Evolutionary conservation across 768 basidiomycete species (phyloP).

Genomic region (Phlebiopsis gigantea): DNA sequence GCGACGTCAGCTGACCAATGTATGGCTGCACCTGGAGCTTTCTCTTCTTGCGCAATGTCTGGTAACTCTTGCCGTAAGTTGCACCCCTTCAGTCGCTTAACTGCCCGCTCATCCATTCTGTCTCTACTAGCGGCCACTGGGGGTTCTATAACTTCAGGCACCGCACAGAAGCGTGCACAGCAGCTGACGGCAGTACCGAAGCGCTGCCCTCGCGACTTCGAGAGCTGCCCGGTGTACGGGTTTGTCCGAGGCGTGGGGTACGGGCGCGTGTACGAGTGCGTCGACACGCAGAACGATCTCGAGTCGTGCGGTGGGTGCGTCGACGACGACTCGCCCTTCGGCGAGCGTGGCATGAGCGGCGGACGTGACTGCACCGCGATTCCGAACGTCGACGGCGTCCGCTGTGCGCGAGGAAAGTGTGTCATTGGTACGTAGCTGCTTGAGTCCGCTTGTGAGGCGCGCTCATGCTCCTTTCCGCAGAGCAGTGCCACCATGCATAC

Average conservation of each 20-base stretch:
- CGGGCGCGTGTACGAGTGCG: constrained; percentile 15
- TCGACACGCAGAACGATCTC: constrained; percentile 18
- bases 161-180: neutral
- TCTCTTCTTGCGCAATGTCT: constrained; percentile 9
- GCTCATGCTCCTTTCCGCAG: neutral
- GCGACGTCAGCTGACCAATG: constrained; percentile 12
- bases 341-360: constrained; percentile 20
- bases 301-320: constrained; percentile 24
- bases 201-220: neutral
- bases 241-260: neutral
- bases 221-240: constrained; percentile 10
- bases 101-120: neutral
- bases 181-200: neutral
- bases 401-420: constrained; percentile 32
- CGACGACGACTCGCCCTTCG: constrained; percentile 15
- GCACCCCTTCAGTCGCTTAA: neutral
- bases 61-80: constrained; percentile 16
- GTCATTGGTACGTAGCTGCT: constrained; percentile 29
- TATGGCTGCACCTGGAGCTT: constrained; percentile 6
- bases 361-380: constrained; percentile 43
- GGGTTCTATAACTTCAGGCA: constrained; percentile 10
- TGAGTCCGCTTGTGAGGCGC: neutral
- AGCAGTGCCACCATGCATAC: neutral
- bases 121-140: neutral
- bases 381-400: constrained; percentile 33